Evolutionary conservation across 805 yeast species (phyloP), one percentile per base, ranked within the genome.

Genomic region (Kodamaea kaohsiungensis): DNA sequence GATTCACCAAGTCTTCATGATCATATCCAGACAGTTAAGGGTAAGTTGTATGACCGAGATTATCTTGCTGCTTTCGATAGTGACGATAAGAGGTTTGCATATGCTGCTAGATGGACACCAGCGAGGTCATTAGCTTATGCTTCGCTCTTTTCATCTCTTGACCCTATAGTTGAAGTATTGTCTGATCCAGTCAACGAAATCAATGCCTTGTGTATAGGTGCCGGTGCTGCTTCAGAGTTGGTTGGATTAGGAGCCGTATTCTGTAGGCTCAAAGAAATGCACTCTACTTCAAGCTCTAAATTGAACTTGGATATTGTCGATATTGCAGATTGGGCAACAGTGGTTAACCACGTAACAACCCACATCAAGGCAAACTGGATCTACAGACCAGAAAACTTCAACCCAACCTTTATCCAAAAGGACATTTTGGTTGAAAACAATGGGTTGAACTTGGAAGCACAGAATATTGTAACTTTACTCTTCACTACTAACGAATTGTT

Each of bases 401-500:
- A 55, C 46, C 40, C 76, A 12, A 53, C 58, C 10, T 75, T 73
- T 56, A 50, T 65, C 30, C 58, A 65, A 38, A 67, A 61, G 5
- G 79, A 76, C 52, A 65, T 76, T 17, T 62, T 76, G 47, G 51
- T 19, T 4, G 51, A 71, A 18, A 43, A 42, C 7, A 48, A 60
- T 43, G 51, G 52, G 22, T 53, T 68, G 51, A 48, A 59, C 39
- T 56, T 73, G 18, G 47, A 53, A 2, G 35, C 52, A 17, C 54
- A 56, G 33, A 77, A 84, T 61, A 68, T 89, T 50, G 82, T 91
- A 45, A 89, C 97, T 0, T 68, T 87, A 38, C 71, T 91, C 63
- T 91, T 91, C 75, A 91, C 97, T 4, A 89, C 97, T 1, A 91
- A 91, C 69, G 97, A 91, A 68, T 74, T 91, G 9, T 91, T 91